Evolutionary conservation across 371 early-diverging fungal species (phyloP).

Genomic region (Rhizopus microsporus): DNA sequence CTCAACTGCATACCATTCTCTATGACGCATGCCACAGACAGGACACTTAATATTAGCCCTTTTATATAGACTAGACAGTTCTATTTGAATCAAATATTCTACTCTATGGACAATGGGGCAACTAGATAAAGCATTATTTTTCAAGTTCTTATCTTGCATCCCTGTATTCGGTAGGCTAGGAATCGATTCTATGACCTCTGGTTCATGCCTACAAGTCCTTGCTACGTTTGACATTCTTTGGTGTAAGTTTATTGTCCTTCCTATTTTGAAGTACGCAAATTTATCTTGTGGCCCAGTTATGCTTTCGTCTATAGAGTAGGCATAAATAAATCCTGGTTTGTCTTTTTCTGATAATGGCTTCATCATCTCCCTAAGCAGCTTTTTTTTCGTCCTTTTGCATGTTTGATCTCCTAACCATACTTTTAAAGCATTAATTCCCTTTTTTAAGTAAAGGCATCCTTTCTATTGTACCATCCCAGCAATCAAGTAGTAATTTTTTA

Average conservation of each 20-base stretch:
- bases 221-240: conserved; percentile 56
- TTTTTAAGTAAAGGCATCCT: background rate
- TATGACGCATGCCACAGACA: conserved; percentile 42
- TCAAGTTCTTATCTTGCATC: conserved; percentile 20
- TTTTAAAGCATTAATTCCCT: background rate
- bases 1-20: conserved; percentile 50
- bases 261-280: conserved; percentile 56
- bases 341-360: conserved; percentile 48
- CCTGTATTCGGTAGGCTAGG: conserved; percentile 28
- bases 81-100: conserved; percentile 59
- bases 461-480: background rate
- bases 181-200: conserved; percentile 48
- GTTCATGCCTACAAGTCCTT: conserved; percentile 44
- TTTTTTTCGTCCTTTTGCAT: background rate
- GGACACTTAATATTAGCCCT: conserved; percentile 35
- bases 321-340: conserved; percentile 56
- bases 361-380: conserved; percentile 35
- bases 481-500: background rate
- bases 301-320: conserved; percentile 33
- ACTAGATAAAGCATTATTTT: conserved; percentile 16
- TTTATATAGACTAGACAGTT: conserved; percentile 33
- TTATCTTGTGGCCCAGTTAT: conserved; percentile 23
- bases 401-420: background rate
- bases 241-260: conserved; percentile 50
- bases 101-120: conserved; percentile 53